A percentile compares a stretch with the other conserved stretches of the same genome.
Evolutionary conservation across 768 basidiomycete species (phyloP).

Genomic region (Solioccasus polychromus): DNA sequence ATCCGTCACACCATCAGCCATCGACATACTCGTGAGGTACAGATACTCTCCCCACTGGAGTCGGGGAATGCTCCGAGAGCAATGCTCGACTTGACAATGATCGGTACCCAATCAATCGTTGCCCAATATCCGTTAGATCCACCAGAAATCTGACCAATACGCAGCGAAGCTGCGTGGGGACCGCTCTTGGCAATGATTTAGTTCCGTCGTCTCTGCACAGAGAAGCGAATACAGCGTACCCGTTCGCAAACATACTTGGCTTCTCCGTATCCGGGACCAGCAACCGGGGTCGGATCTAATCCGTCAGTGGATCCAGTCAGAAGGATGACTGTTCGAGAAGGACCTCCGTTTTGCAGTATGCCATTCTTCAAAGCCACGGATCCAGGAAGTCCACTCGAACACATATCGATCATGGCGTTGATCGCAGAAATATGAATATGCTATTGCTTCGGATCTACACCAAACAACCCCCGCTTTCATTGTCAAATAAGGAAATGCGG

Average conservation of each 20-base stretch:
- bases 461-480: not conserved
- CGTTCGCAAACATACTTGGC: conserved; percentile 38
- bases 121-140: conserved; percentile 34
- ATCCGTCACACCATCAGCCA: conserved; percentile 34
- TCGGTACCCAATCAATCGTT: conserved; percentile 35
- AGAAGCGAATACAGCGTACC: conserved; percentile 15
- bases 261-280: conserved; percentile 36
- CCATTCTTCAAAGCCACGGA: conserved; percentile 9
- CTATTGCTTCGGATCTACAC: conserved; percentile 2
- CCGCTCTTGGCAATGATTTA: conserved; percentile 28
- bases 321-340: conserved; percentile 6
- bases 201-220: no score
- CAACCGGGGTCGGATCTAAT: conserved; percentile 22
- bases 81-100: conserved; percentile 30
- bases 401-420: conserved; percentile 39
- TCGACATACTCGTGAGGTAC: not conserved
- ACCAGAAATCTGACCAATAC: conserved; percentile 36
- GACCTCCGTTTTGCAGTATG: conserved; percentile 3
- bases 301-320: conserved; percentile 45
- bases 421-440: conserved; percentile 24
- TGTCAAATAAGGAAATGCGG: conserved; percentile 5
- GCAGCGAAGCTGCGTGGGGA: conserved; percentile 24
- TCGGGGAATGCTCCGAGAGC: conserved; percentile 26
- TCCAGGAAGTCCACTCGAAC: conserved; percentile 23
- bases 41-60: conserved; percentile 34